These are phyloP conservation scores for Cutaneotrichosporon sp. DNA, from an alignment of 1,284 basidiomycete genomes.

Conservation along the genomic window DNA sequence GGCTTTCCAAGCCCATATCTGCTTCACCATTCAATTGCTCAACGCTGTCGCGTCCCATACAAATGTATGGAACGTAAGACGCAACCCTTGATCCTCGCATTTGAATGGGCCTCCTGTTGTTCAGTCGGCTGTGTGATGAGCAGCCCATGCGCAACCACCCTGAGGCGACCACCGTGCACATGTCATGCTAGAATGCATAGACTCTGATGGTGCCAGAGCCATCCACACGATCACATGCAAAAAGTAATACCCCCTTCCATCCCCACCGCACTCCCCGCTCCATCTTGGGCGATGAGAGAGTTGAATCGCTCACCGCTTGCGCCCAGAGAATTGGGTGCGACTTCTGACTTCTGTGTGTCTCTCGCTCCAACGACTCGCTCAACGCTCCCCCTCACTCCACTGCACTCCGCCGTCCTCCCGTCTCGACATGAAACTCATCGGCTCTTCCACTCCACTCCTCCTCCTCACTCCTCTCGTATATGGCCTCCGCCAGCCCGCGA, in stretches of 20 bases:
- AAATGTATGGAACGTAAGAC: no score
- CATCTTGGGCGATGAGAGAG: conserved; percentile 11
- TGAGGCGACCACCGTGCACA: no score
- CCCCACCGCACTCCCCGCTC: conserved; percentile 12
- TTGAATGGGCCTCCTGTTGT: no score
- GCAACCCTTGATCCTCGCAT: no score
- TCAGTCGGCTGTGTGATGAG: no score
- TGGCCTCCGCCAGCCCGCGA: no score
- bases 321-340: neutral
- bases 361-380: neutral
- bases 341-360: conserved; percentile 1
- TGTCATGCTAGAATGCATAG: conserved; percentile 6
- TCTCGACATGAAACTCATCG: neutral
- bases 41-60: no score
- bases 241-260: conserved; percentile 6
- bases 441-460: neutral
- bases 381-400: neutral
- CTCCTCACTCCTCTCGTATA: neutral
- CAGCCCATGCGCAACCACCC: no score
- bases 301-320: conserved; percentile 20
- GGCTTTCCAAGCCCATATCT: no score
- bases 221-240: neutral
- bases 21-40: no score
- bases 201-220: conserved; percentile 17
- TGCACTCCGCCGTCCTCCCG: neutral